A percentile compares a stretch with the other conserved stretches of the same genome.
Evolutionary conservation across 352 stramenopile species (phyloP).

Genomic region (Phytophthora litchii): DNA sequence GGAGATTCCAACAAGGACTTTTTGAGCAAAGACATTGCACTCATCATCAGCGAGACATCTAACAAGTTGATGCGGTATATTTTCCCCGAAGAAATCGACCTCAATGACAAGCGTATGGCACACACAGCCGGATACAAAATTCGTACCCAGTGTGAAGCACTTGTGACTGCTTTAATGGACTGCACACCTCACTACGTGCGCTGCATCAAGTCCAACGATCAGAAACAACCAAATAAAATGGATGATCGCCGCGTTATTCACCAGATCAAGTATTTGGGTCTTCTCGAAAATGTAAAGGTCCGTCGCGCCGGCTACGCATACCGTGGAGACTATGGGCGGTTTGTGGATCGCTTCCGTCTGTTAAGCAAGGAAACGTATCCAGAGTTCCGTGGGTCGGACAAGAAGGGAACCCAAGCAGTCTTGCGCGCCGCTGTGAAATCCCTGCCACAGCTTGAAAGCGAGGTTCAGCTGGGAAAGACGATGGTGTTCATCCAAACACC

Average conservation of each 20-base stretch:
- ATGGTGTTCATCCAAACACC: conserved; percentile 93
- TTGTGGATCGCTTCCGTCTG: conserved; percentile 85
- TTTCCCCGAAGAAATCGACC: conserved; percentile 82
- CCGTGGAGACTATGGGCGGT: conserved; percentile 85
- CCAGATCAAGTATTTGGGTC: conserved; percentile 88
- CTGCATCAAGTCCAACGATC: conserved; percentile 93
- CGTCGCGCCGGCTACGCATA: conserved; percentile 85
- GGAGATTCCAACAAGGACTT: conserved; percentile 85
- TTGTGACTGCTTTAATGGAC: conserved; percentile 89
- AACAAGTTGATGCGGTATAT: conserved; percentile 90
- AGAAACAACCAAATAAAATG: conserved; percentile 86
- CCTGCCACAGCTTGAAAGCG: conserved; percentile 70
- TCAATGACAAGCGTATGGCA: conserved; percentile 82
- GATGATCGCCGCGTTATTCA: conserved; percentile 87
- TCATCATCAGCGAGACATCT: conserved; percentile 80
- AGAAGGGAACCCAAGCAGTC: conserved; percentile 85
- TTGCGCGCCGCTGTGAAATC: conserved; percentile 75
- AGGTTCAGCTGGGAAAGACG: conserved; percentile 89
- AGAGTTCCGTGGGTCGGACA: conserved; percentile 80
- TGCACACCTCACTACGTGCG: conserved; percentile 92
- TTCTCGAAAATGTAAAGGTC: conserved; percentile 91
- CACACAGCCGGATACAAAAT: conserved; percentile 86
- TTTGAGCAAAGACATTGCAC: conserved; percentile 81
- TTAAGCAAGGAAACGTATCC: conserved; percentile 86
- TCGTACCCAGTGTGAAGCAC: conserved; percentile 85